Base-by-base conservation (phyloP, 73 alveolate genomes). In the Paramecium octaurelia region DNA sequence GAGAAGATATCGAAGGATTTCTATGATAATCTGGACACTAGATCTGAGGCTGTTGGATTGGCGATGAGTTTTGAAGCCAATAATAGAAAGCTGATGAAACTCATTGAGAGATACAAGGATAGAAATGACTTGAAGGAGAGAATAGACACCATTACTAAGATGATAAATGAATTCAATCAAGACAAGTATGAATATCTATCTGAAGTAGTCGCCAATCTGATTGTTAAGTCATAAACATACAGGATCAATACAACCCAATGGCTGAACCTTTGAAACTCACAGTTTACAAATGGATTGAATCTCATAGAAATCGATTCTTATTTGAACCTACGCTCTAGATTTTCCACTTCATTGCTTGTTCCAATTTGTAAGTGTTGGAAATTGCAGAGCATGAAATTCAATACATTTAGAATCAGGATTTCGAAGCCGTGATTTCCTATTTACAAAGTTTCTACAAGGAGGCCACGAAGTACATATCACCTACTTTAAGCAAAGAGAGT, bases 11-110 rank as follows among this genome's bases (percentile, higher is more conserved):
- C 75, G 4, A 42, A 44, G 6, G 76, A 80, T 31, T 80, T 44
- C 48, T 44, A 42, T 46, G 34, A 44, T 48, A 42, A 23, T 43
- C 70, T 80, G 20, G 73, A 46, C 6, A 48, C 42, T 8, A 80
- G 91, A 48, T 34, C 91, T 16, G 75, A 80, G 27, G 43, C 57
- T 21, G 75, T 80, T 0, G 91, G 91, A 18, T 44, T 80, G 27
- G 70, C 91, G 3, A 80, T 80, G 91, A 80, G 91, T 80, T 80
- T 40, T 46, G 91, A 80, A 80, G 91, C 91, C 14, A 80, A 80
- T 24, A 80, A 80, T 24, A 80, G 57, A 80, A 80, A 80, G 24
- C 20, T 80, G 29, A 31, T 31, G 57, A 80, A 80, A 44, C 16
- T 80, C 4, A 80, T 80, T 11, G 75, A 80, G 21, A 80, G 91